Conservation (phyloP, 129 eudicot genomes). For the Tagetes patula region DNA sequence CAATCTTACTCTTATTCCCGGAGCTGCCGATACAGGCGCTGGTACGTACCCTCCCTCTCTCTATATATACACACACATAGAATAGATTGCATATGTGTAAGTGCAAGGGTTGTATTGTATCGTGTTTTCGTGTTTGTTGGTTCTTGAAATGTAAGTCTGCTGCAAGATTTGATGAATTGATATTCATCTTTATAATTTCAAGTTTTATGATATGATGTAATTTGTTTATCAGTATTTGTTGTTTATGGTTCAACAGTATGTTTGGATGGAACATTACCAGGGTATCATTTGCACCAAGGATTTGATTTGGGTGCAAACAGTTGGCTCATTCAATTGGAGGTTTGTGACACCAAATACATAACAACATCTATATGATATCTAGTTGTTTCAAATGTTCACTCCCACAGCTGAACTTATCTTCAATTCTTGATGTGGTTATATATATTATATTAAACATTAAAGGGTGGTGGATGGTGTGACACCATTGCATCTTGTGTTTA, state of each 20-base stretch:
- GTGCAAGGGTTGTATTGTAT: background rate
- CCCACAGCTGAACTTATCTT: background rate
- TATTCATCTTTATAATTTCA: background rate
- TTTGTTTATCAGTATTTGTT: background rate
- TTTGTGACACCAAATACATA: conserved; percentile 42
- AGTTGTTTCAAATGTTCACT: conserved; percentile 14
- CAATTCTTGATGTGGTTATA: conserved; percentile 24
- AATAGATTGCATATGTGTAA: background rate
- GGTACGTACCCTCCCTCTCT: conserved; percentile 34
- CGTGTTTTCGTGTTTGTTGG: too few species aligned
- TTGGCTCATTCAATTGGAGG: conserved; percentile 98
- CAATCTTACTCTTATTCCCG: conserved; percentile 64
- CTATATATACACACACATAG: background rate
- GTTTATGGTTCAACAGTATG: conserved; percentile 55
- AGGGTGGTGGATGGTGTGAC: conserved; percentile 99
- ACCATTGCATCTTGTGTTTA: conserved; percentile 69
- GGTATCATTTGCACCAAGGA: conserved; percentile 88
- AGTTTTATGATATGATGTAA: background rate
- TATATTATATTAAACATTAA: conserved; percentile 25
- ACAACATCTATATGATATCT: conserved; percentile 24
- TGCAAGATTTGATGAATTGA: conserved; percentile 10
- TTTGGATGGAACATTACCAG: conserved; percentile 97
- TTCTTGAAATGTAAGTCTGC: too few species aligned
- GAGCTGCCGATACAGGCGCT: conserved; percentile 86
- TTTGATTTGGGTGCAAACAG: conserved; percentile 85